phyloP scores from a whole-genome alignment of 1,284 basidiomycete genomes.

The Wallemia hederae region DNA sequence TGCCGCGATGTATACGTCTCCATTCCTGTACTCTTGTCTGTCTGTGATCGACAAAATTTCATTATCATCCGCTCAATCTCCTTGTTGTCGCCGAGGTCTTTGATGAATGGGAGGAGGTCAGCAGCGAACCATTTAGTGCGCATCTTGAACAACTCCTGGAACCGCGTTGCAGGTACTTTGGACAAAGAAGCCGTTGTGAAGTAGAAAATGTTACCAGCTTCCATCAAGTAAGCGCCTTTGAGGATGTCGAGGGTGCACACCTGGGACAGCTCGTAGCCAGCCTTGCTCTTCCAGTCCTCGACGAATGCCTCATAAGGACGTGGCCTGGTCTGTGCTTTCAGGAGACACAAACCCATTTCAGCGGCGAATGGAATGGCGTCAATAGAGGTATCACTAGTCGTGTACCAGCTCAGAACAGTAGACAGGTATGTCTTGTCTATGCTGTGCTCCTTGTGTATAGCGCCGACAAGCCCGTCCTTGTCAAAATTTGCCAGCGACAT shows the following conservation, averaged over 20 bases:
- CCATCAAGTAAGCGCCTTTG: constrained; percentile 4
- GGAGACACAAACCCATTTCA: constrained; percentile 38
- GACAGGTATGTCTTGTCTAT: constrained; percentile 28
- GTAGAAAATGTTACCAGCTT: constrained; percentile 23
- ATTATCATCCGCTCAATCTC: constrained; percentile 56
- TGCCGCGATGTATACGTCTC: neutral
- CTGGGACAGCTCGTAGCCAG: constrained; percentile 41
- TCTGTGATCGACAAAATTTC: constrained; percentile 25
- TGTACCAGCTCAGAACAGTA: constrained; percentile 55
- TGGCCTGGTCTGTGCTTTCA: constrained; percentile 29
- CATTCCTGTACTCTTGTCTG: neutral
- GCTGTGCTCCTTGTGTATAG: constrained; percentile 43
- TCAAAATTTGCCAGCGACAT: constrained; percentile 14
- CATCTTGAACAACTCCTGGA: constrained; percentile 52
- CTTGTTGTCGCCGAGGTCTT: constrained; percentile 48
- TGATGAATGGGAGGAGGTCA: constrained; percentile 49
- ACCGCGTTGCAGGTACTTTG: constrained; percentile 38
- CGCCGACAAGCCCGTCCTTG: constrained; percentile 20
- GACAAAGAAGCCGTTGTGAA: constrained; percentile 46
- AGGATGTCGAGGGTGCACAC: constrained; percentile 3
- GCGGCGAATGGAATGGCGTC: constrained; percentile 27
- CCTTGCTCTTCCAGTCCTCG: constrained; percentile 31
- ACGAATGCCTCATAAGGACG: constrained; percentile 29
- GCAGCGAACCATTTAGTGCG: constrained; percentile 41
- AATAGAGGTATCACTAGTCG: constrained; percentile 21